Evolutionary conservation across 2,329 filamentous ascomycete species (phyloP), one percentile per base, ranked within the genome.

Genomic region (Parasarocladium wereldwijsianum): DNA sequence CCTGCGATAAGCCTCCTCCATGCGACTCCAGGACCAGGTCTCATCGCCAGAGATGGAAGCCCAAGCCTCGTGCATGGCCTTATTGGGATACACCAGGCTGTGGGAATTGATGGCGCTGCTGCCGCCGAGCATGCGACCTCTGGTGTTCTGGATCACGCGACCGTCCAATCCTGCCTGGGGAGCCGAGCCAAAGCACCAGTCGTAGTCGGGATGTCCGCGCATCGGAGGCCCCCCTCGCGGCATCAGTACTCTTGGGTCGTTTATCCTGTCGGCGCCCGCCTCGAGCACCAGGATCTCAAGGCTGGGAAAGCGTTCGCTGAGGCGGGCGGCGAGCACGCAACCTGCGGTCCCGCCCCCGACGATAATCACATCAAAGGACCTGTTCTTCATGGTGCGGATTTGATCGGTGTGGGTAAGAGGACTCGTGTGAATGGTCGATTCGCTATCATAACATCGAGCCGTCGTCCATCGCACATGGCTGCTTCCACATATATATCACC

Each of bases 301-400:
- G 31, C 29, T 4, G 27, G 33, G 24, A 15, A n/a, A n/a, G n/a
- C 47, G 37, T 17, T 49, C 41, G 10, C 42, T 39, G 6, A 49
- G 40, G 12, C 47, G 43, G 13, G 34, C 37, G 7, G 45, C 48
- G 6, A 51, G 29, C 8, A 49, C 46, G 6, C 50, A 33, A 10
- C 49, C 47, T 3, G 44, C 39, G 1, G 43, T 44, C 4, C 49
- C 49, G 15, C 46, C 48, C 10, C 49, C 47, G 4, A 47, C 41
- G 17, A 49, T 38, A 15, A 50, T 39, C 29, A 29, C 25, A 18
- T 33, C 31, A 22, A 21, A 33, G 15, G 15, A n/a, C n/a, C n/a
- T n/a, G n/a, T n/a, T n/a, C n/a, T n/a, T n/a, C n/a, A n/a, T n/a
- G n/a, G n/a, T n/a, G n/a, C n/a, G n/a, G n/a, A n/a, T n/a, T n/a